Conservation (phyloP, 1,139 yeast genomes). For the Yamadazyma membranifaciens region DNA sequence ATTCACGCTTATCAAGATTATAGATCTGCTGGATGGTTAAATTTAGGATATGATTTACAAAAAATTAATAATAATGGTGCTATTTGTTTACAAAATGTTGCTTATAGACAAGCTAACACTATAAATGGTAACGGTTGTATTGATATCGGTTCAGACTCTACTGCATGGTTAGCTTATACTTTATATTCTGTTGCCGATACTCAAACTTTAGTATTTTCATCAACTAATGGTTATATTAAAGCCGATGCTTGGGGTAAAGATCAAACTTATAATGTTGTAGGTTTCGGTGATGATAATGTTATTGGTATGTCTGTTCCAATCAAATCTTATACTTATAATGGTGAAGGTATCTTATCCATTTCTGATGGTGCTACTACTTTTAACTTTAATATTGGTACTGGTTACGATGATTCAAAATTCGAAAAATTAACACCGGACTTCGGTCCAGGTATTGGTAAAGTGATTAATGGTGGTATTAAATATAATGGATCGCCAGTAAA, state of each 20-base stretch:
- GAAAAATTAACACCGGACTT: constrained; percentile 59
- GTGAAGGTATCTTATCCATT: constrained; percentile 9
- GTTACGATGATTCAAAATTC: constrained; percentile 33
- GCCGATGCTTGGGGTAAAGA: constrained; percentile 11
- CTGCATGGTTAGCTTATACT: constrained; percentile 13
- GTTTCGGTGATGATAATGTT: constrained; percentile 18
- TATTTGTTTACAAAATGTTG: constrained; percentile 16
- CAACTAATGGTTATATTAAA: constrained; percentile 9
- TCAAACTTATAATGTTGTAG: constrained; percentile 15
- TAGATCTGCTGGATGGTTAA: constrained; percentile 12
- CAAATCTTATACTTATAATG: constrained; percentile 7
- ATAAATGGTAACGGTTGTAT: constrained; percentile 19
- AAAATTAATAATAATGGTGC: constrained; percentile 15
- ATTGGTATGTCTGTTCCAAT: constrained; percentile 15
- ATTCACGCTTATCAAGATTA: constrained; percentile 14
- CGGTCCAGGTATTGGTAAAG: constrained; percentile 31
- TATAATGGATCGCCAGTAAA: constrained; percentile 49
- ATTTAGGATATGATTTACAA: constrained; percentile 13
- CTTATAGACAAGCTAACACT: constrained; percentile 14
- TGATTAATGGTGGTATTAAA: constrained; percentile 42
- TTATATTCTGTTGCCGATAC: constrained; percentile 6
- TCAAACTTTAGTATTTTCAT: constrained; percentile 14
- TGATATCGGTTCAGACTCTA: constrained; percentile 15
- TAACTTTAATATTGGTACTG: constrained; percentile 82
- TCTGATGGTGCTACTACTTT: constrained; percentile 69